These are phyloP conservation scores for Gentiana straminea DNA, from an alignment of 257 asterid genomes.

Conservation along the genomic window DNA sequence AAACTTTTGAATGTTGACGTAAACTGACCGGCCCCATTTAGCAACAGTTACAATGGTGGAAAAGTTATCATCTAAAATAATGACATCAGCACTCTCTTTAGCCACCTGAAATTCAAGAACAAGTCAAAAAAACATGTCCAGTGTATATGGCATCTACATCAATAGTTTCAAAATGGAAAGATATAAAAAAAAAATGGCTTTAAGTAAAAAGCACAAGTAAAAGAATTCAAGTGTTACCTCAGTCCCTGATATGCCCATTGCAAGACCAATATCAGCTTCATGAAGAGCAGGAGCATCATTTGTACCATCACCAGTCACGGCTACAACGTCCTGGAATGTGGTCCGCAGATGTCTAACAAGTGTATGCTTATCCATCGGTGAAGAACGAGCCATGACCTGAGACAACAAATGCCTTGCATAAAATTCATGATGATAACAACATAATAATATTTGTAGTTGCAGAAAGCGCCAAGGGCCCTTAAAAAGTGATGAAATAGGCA, in stretches of 20 bases:
- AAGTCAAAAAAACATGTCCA: conserved; percentile 1
- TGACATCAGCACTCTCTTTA: conserved; percentile 95
- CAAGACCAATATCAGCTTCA: conserved; percentile 96
- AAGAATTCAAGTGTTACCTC: conserved; percentile 41
- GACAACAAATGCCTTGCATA: conserved; percentile 5
- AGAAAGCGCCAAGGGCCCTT: neutral
- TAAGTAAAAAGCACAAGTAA: neutral
- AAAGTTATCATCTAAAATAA: conserved; percentile 89
- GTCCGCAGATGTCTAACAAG: conserved; percentile 71
- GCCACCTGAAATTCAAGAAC: conserved; percentile 53
- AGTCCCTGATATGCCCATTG: conserved; percentile 93
- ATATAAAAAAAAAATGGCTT: neutral
- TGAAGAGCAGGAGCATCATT: conserved; percentile 98
- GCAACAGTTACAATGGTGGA: conserved; percentile 95
- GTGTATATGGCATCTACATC: neutral
- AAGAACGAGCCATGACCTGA: conserved; percentile 95
- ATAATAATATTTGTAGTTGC: neutral
- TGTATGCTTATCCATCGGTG: conserved; percentile 83
- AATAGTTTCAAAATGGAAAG: too few relatives aligned
- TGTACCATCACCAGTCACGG: conserved; percentile 96
- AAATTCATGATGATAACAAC: too few relatives aligned
- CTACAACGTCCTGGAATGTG: conserved; percentile 77
- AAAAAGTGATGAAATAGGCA: too few relatives aligned
- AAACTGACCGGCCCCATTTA: conserved; percentile 97
- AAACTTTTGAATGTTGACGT: conserved; percentile 83